Conservation (phyloP, 805 yeast genomes). For the Pichia paraexigua region DNA sequence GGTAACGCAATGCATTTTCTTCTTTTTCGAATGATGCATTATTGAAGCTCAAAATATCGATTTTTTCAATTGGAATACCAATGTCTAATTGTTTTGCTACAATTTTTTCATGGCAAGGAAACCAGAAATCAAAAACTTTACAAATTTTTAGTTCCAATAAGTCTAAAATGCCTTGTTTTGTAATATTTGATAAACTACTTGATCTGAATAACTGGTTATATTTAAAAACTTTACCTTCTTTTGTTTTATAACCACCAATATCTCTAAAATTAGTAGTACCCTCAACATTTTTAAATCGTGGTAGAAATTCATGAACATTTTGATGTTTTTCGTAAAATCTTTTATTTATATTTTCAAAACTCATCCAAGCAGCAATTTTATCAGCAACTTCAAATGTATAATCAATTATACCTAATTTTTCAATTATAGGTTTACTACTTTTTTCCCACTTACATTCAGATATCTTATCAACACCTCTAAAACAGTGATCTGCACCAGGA, state of each 20-base stretch:
- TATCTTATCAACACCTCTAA: constrained; percentile 42
- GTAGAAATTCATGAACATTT: constrained; percentile 29
- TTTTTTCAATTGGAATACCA: not conserved
- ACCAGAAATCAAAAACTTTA: constrained; percentile 61
- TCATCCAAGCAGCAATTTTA: constrained; percentile 40
- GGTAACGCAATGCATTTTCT: not conserved
- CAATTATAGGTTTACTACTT: constrained; percentile 26
- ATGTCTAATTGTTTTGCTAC: not conserved
- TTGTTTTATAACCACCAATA: constrained; percentile 65
- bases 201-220: constrained; percentile 53
- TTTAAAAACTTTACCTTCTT: constrained; percentile 35
- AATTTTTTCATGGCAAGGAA: constrained; percentile 41
- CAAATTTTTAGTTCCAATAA: constrained; percentile 40
- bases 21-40: not conserved
- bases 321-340: constrained; percentile 39
- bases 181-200: constrained; percentile 49
- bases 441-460: constrained; percentile 25
- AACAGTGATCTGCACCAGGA: constrained; percentile 75
- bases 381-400: constrained; percentile 49
- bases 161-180: constrained; percentile 39
- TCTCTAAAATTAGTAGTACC: constrained; percentile 74
- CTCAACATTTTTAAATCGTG: constrained; percentile 56
- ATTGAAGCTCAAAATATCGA: not conserved
- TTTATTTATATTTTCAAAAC: constrained; percentile 34
- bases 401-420: constrained; percentile 36